A percentile compares a stretch with the other conserved stretches of the same genome.
phyloP scores from a whole-genome alignment of 2,329 filamentous ascomycete genomes.

The Colletotrichum truncatum region DNA sequence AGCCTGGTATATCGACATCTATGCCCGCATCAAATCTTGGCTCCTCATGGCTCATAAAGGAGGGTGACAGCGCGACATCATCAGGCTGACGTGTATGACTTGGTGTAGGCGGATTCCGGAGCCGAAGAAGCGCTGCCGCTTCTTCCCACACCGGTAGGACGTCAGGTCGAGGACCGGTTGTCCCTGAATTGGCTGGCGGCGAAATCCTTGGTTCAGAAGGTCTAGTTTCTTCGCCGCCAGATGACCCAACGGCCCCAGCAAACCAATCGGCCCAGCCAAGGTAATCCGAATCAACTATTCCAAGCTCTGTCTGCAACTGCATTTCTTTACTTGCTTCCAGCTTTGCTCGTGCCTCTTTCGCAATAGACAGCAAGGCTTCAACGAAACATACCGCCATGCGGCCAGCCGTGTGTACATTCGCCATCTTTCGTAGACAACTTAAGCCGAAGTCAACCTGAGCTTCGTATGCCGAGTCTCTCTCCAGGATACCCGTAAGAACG shows the following conservation, averaged over 20 bases:
- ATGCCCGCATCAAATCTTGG: not conserved
- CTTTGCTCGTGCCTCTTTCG: slow-evolving; percentile 33
- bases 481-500: slow-evolving; percentile 42
- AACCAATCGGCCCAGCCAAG: slow-evolving; percentile 34
- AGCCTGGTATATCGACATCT: too few species aligned
- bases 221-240: too few species aligned
- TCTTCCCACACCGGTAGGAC: slow-evolving; percentile 21
- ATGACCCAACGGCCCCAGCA: not conserved
- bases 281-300: slow-evolving; percentile 21
- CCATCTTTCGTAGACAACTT: slow-evolving; percentile 42
- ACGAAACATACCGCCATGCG: slow-evolving; percentile 35
- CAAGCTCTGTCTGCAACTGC: not conserved
- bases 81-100: too few species aligned
- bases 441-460: slow-evolving; percentile 40
- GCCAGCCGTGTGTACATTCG: slow-evolving; percentile 39
- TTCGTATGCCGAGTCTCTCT: slow-evolving; percentile 41
- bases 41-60: too few species aligned
- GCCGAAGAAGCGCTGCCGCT: not conserved
- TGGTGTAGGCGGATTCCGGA: not conserved
- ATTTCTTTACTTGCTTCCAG: not conserved
- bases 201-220: too few species aligned
- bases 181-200: too few species aligned
- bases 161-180: too few species aligned
- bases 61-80: too few species aligned
- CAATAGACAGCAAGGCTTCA: slow-evolving; percentile 34